Evolutionary conservation across 164 flowering plant genomes (phyloP), one percentile per base, ranked within the genome.

Genomic region (Macadamia integrifolia): DNA sequence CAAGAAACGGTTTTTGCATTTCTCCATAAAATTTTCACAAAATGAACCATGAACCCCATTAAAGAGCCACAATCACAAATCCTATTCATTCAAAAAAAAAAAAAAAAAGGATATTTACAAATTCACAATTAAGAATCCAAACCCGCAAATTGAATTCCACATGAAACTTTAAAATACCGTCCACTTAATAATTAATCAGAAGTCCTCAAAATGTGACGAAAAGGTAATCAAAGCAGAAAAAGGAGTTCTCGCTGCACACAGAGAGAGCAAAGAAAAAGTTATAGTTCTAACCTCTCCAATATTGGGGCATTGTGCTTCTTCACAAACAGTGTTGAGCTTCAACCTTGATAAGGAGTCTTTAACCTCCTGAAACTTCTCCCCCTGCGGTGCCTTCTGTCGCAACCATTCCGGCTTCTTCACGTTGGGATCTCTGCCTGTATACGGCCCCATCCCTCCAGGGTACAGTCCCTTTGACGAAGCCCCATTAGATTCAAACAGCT

Each of bases 231-330:
- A 50, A 23, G 9, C 60, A 8, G 23, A 57, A 49, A 28, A 58
- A n/a, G 29, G 29, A n/a, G 29, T 6, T 7, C 42, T 13, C 18
- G 42, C n/a, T 23, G 9, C 30, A 30, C 29, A 18, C 6, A 49
- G 0, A 60, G 32, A 42, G 56, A 48, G 66, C 15, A 23, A 23
- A 23, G 28, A 9, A 29, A n/a, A 29, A 15, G 29, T 56, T 18
- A 23, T 23, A 17, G 53, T 57, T 28, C 1, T 31, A 58, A 86
- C 95, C 92, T 90, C 96, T 35, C 98, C 98, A 49, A 93, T 91
- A 71, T 93, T 93, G 64, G 98, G 97, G 69, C 98, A 91, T 66
- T 90, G 93, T 1, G 98, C 98, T 73, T 93, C 97, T 78, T 91
- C 90, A 64, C 98, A 93, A 23, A 93, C 98, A 2, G 95, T 93